These are phyloP conservation scores for Lichtheimia ornata DNA, from an alignment of 371 early-diverging fungal genomes.

Conservation along the genomic window DNA sequence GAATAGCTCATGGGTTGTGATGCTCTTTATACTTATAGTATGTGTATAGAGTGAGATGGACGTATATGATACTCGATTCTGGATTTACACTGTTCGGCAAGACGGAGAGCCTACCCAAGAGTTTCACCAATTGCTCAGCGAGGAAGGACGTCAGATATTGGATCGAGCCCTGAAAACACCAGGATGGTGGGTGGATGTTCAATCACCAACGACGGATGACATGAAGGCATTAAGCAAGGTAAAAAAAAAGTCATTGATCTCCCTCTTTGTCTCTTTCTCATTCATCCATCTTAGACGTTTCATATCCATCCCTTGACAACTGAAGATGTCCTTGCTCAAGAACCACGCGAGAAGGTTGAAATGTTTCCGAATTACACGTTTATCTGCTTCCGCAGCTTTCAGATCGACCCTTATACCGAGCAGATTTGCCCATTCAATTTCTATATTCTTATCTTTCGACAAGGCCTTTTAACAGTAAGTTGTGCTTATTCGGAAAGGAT, in stretches of 20 bases:
- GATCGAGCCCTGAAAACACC: slow-evolving; percentile 47
- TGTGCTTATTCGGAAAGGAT: neutral
- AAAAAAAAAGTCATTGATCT: neutral
- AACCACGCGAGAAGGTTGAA: slow-evolving; percentile 78
- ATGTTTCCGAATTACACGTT: slow-evolving; percentile 72
- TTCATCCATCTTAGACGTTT: slow-evolving; percentile 31
- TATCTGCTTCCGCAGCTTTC: slow-evolving; percentile 69
- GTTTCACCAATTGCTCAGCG: slow-evolving; percentile 24
- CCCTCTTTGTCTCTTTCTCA: neutral
- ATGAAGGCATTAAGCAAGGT: slow-evolving; percentile 73
- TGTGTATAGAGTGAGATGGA: neutral
- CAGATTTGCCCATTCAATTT: slow-evolving; percentile 68
- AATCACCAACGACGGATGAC: slow-evolving; percentile 78
- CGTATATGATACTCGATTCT: slow-evolving; percentile 27
- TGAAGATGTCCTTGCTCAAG: slow-evolving; percentile 74
- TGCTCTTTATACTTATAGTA: neutral
- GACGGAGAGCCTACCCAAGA: slow-evolving; percentile 2
- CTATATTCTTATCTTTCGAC: slow-evolving; percentile 78
- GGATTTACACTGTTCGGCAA: slow-evolving; percentile 24
- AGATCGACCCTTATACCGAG: slow-evolving; percentile 54
- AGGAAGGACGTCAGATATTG: slow-evolving; percentile 36
- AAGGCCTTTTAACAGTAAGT: slow-evolving; percentile 61
- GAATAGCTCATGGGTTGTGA: neutral
- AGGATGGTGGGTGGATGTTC: slow-evolving; percentile 89
- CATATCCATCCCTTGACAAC: slow-evolving; percentile 74